These are phyloP conservation scores for Phytopythium aichiense DNA, from an alignment of 352 stramenopile genomes.

Conservation along the genomic window DNA sequence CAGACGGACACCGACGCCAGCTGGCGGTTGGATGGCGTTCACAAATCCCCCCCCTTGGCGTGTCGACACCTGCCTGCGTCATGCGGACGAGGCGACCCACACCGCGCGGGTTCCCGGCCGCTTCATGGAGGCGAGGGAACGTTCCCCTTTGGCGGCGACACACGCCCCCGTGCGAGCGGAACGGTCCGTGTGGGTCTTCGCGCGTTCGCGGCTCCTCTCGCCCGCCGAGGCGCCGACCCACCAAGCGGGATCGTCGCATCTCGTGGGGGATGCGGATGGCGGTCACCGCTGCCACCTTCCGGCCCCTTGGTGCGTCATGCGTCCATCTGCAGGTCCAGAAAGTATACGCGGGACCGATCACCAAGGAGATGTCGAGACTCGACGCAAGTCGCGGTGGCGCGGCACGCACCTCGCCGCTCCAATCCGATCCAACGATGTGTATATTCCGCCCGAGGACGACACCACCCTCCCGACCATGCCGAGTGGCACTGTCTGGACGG, in stretches of 20 bases:
- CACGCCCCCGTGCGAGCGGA: not conserved
- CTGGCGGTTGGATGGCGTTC: not conserved
- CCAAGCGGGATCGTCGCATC: not conserved
- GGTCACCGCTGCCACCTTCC: not conserved
- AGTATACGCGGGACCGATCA: not conserved
- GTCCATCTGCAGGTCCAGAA: not conserved
- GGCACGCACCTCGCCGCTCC: not conserved
- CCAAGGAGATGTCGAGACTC: not conserved
- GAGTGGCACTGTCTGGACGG: not conserved
- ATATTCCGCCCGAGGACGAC: not conserved
- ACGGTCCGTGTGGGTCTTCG: not conserved
- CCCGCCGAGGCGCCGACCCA: no score
- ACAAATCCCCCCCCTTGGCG: not conserved
- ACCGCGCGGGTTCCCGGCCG: not conserved
- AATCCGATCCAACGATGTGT: not conserved
- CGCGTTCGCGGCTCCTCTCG: not conserved
- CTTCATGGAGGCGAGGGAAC: not conserved
- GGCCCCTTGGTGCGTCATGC: not conserved
- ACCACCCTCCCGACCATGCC: not conserved
- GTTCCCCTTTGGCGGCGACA: not conserved
- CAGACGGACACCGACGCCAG: not conserved
- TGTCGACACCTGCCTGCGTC: constrained; percentile 2
- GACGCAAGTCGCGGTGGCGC: not conserved
- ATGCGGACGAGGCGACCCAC: not conserved
- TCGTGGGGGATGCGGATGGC: not conserved